Conservation (phyloP, 179 eudicot genomes). For the Beta corolliflora region DNA sequence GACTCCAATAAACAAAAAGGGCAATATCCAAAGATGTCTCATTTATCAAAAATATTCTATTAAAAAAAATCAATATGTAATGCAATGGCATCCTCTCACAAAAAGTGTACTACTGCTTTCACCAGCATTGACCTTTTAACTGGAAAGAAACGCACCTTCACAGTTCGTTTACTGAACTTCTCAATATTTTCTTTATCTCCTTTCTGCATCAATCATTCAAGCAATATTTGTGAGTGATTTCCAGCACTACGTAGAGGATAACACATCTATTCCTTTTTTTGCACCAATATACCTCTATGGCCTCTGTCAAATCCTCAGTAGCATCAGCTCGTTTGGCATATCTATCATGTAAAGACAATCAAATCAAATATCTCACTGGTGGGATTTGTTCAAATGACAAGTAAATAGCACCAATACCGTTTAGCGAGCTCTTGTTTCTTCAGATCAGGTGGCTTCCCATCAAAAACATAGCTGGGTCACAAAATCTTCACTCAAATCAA, state of each 20-base stretch:
- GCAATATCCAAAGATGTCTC: background rate
- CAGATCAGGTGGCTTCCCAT: conserved; percentile 93
- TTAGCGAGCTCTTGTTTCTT: conserved; percentile 98
- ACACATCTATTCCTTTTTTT: background rate
- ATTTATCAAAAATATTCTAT: background rate
- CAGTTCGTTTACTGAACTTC: conserved; percentile 96
- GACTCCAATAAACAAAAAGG: background rate
- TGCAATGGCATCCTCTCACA: background rate
- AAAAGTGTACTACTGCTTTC: background rate
- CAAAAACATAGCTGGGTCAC: conserved; percentile 77
- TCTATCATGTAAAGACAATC: conserved; percentile 41
- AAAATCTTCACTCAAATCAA: conserved; percentile 2
- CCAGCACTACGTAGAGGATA: conserved; percentile 1
- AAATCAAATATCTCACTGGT: conserved; percentile 17
- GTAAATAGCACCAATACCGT: conserved; percentile 48
- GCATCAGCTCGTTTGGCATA: conserved; percentile 91
- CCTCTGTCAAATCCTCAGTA: conserved; percentile 71
- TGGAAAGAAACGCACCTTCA: conserved; percentile 56
- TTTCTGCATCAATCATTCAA: conserved; percentile 47
- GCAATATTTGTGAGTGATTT: background rate
- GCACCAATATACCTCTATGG: conserved; percentile 60
- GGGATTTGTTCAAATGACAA: conserved; percentile 5
- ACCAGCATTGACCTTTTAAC: background rate
- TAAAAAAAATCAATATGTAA: background rate
- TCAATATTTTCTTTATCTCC: conserved; percentile 89